These are phyloP conservation scores for Hypoxylon lienhwacheense DNA, from an alignment of 495 filamentous ascomycete genomes.

Conservation along the genomic window DNA sequence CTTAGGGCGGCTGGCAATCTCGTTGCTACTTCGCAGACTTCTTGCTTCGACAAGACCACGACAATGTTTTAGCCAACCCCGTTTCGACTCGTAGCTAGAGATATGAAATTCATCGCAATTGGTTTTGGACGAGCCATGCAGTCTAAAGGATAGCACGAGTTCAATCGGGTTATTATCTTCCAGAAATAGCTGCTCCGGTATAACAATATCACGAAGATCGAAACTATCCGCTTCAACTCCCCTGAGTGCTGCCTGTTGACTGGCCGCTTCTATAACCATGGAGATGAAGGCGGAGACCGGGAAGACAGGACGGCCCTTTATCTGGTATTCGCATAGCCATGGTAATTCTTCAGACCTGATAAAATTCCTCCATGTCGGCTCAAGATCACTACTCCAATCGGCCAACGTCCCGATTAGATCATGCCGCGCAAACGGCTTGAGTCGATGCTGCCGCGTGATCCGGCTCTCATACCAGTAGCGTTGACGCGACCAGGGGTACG, in stretches of 20 bases:
- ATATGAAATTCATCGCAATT: constrained; percentile 33
- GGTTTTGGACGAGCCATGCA: constrained; percentile 5
- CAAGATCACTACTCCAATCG: constrained; percentile 47
- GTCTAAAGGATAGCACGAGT: constrained; percentile 38
- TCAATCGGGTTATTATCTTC: constrained; percentile 40
- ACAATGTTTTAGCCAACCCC: constrained; percentile 35
- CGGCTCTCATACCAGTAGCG: constrained; percentile 54
- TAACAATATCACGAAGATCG: constrained; percentile 35
- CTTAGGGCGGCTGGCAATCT: not conserved
- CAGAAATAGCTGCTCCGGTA: constrained; percentile 41
- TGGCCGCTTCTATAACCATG: constrained; percentile 57
- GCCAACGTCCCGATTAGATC: constrained; percentile 56
- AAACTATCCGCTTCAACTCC: constrained; percentile 25
- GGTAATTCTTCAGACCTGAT: constrained; percentile 50
- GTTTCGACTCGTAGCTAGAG: constrained; percentile 29
- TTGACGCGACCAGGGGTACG: constrained; percentile 56
- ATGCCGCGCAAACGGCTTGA: constrained; percentile 48
- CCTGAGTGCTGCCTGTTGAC: constrained; percentile 40
- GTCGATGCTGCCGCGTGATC: constrained; percentile 49
- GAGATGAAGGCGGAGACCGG: constrained; percentile 60
- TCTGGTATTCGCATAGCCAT: constrained; percentile 55
- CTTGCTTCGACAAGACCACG: constrained; percentile 33
- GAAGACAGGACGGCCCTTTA: constrained; percentile 52
- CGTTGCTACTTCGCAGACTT: not conserved
- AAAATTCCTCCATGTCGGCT: constrained; percentile 56